Percentiles rank a stretch among this genome's conserved stretches.
These are phyloP conservation scores for Solanum hybrid DNA, from an alignment of 305 asterid species.

Conservation along the genomic window DNA sequence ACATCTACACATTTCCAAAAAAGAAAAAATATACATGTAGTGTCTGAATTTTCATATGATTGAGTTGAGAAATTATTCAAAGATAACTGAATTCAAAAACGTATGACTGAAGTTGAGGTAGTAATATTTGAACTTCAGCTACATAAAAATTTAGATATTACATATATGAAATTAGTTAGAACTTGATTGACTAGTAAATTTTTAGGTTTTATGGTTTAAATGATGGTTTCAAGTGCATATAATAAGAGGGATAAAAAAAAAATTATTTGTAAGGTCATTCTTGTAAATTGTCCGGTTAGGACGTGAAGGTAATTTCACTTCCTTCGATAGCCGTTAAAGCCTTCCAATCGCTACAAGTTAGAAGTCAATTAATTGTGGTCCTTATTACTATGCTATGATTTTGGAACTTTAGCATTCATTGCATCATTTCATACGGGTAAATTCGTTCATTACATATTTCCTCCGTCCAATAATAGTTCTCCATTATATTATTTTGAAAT, in stretches of 20 bases:
- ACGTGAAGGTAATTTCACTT: neutral
- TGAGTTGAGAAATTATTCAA: neutral
- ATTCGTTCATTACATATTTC: neutral
- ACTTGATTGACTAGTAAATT: neutral
- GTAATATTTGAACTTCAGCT: neutral
- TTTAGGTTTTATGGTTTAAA: neutral
- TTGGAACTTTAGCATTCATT: neutral
- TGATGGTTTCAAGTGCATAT: neutral
- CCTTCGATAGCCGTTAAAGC: neutral
- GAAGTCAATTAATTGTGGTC: neutral
- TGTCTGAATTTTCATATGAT: neutral
- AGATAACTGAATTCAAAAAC: too few species aligned
- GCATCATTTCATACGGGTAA: neutral
- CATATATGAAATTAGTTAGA: neutral
- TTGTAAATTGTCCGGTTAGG: neutral
- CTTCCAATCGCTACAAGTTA: neutral
- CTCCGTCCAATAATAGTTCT: neutral
- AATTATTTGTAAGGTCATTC: neutral
- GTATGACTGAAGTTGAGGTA: rapidly evolving
- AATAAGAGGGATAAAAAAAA: neutral
- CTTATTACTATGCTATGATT: neutral
- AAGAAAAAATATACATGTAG: neutral
- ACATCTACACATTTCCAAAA: neutral
- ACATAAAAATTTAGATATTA: neutral
- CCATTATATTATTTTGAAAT: neutral